A percentile compares a stretch with the other conserved stretches of the same genome.
These are phyloP conservation scores for Piedraia hortae DNA, from an alignment of 2,329 filamentous ascomycete species.

Conservation along the genomic window DNA sequence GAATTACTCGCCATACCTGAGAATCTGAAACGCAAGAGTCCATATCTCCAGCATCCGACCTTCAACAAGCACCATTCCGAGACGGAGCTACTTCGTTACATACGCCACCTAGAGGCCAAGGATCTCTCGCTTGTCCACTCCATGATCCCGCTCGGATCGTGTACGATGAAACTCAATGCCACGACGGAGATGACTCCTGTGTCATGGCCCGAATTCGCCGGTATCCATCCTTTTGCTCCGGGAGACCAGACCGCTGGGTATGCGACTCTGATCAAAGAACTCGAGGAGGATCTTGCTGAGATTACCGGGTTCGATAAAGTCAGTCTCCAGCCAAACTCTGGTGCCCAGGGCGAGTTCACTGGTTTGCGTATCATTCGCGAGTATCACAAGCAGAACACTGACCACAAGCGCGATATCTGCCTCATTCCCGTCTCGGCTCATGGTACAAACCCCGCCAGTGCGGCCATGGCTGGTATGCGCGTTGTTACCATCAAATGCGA, in stretches of 20 bases:
- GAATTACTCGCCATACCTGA: constrained; percentile 22
- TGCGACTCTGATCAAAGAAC: constrained; percentile 35
- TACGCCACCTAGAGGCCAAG: constrained; percentile 77
- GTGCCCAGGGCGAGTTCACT: constrained; percentile 83
- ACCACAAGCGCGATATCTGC: constrained; percentile 62
- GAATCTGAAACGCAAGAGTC: constrained; percentile 38
- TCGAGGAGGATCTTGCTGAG: constrained; percentile 47
- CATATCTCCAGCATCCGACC: constrained; percentile 65
- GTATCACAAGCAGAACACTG: constrained; percentile 41
- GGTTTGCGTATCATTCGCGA: constrained; percentile 70
- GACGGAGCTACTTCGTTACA: constrained; percentile 80
- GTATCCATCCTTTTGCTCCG: constrained; percentile 58
- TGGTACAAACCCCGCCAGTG: constrained; percentile 84
- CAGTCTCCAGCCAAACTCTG: constrained; percentile 82
- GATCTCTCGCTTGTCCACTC: constrained; percentile 84
- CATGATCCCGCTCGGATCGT: constrained; percentile 91
- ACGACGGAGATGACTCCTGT: constrained; percentile 82
- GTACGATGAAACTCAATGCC: constrained; percentile 88
- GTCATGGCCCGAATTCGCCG: constrained; percentile 45
- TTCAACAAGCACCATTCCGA: constrained; percentile 92
- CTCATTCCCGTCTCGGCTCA: constrained; percentile 86
- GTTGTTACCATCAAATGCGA: constrained; percentile 86
- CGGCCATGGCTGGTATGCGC: constrained; percentile 85
- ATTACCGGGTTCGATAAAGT: constrained; percentile 81
- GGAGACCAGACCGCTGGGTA: constrained; percentile 38